Evolutionary conservation across 331 rosid species (phyloP).

Genomic region (Malus hybrid): DNA sequence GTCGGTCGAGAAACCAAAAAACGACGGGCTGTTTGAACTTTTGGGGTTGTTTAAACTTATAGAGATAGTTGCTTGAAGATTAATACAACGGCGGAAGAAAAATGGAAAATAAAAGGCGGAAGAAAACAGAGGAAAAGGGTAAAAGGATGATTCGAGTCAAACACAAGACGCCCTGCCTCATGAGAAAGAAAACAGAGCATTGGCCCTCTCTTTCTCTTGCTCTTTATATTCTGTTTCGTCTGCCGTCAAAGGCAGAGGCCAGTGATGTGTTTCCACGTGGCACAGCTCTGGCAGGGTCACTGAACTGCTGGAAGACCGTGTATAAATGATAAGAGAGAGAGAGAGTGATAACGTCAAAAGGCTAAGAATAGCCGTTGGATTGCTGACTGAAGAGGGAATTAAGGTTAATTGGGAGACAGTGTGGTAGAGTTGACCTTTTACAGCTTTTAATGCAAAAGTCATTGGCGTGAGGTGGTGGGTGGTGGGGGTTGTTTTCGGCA

Average conservation of each 20-base stretch:
- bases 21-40: neutral
- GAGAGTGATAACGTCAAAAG: slow-evolving; percentile 46
- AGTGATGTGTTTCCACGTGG: slow-evolving; percentile 29
- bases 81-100: neutral
- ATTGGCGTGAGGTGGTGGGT: slow-evolving; percentile 11
- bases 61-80: neutral
- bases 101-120: neutral
- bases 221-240: neutral
- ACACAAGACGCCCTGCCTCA: slow-evolving; percentile 17
- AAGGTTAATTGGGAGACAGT: slow-evolving; percentile 49
- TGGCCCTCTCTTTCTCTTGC: slow-evolving; percentile 5
- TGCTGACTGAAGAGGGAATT: slow-evolving; percentile 14
- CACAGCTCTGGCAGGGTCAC: neutral
- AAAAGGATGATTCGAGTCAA: slow-evolving; percentile 33
- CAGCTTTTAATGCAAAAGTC: slow-evolving; percentile 62
- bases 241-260: slow-evolving; percentile 36
- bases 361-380: slow-evolving; percentile 63
- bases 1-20: neutral
- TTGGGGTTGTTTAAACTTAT: neutral
- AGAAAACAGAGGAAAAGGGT: neutral
- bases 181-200: slow-evolving; percentile 8
- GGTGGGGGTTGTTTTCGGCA: slow-evolving; percentile 1
- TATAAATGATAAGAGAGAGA: slow-evolving; percentile 6
- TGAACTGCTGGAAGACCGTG: slow-evolving; percentile 22
- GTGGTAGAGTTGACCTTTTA: slow-evolving; percentile 63